These are phyloP conservation scores for Lepidium didymum DNA, from an alignment of 345 rosid species.

Conservation along the genomic window DNA sequence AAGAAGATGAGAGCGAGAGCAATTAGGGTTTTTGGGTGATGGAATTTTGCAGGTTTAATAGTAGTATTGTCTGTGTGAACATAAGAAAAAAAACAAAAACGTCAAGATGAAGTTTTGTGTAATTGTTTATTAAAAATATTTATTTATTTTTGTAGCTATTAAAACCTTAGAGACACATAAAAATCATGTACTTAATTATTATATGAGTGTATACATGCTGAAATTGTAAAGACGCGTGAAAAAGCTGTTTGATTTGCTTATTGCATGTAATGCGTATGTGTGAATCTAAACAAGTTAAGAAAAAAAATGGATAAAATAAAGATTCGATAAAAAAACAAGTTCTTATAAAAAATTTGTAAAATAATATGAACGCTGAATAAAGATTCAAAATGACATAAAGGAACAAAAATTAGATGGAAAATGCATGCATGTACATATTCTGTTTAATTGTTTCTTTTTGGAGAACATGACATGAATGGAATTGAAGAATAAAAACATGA, in stretches of 20 bases:
- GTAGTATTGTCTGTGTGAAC: slow-evolving; percentile 27
- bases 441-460: slow-evolving; percentile 8
- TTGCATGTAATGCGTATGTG: slow-evolving; percentile 6
- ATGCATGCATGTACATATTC: slow-evolving; percentile 23
- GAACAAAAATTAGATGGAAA: background rate
- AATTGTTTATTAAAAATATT: background rate
- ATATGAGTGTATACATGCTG: background rate
- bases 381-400: background rate
- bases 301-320: background rate
- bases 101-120: slow-evolving; percentile 29
- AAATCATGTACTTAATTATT: slow-evolving; percentile 11
- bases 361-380: slow-evolving; percentile 26
- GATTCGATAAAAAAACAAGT: slow-evolving; percentile 2
- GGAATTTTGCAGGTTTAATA: slow-evolving; percentile 7
- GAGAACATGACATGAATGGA: background rate
- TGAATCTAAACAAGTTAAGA: slow-evolving; percentile 10
- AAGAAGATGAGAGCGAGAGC: background rate
- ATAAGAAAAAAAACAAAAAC: slow-evolving; percentile 13
- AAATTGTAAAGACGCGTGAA: slow-evolving; percentile 24
- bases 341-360: background rate
- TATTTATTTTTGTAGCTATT: background rate
- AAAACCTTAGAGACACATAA: background rate
- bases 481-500: background rate
- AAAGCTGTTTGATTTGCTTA: background rate
- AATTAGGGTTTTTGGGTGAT: slow-evolving; percentile 20